Evolutionary conservation across 1,139 yeast genomes (phyloP).

Genomic region (Magnusiomyces ingens): DNA sequence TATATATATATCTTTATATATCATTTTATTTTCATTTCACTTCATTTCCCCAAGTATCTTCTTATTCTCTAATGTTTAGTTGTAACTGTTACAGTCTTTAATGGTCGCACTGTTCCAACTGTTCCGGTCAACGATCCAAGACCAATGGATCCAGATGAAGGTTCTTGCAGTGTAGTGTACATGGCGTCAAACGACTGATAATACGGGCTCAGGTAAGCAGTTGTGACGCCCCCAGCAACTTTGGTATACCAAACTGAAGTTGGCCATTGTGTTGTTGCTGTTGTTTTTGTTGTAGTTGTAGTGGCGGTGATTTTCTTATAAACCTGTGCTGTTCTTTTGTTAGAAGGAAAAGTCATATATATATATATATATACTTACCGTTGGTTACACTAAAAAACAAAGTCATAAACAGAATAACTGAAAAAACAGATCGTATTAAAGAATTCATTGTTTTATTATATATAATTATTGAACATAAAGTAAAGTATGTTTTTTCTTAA

Average conservation of each 20-base stretch:
- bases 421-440: not conserved
- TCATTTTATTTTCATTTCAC: too few relatives aligned
- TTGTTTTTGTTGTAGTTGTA: not conserved
- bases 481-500: too few relatives aligned
- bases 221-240: not conserved
- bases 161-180: constrained; percentile 37
- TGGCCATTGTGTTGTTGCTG: constrained; percentile 2
- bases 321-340: not conserved
- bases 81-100: constrained; percentile 16
- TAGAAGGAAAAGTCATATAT: too few relatives aligned
- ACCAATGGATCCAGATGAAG: constrained; percentile 50
- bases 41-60: not conserved
- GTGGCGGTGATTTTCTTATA: not conserved
- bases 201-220: constrained; percentile 30
- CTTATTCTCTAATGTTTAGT: constrained; percentile 8
- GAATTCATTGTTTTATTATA: not conserved
- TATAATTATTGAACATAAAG: too few relatives aligned
- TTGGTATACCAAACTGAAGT: constrained; percentile 8
- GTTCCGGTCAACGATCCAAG: constrained; percentile 50
- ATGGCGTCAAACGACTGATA: constrained; percentile 43
- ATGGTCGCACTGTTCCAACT: constrained; percentile 42
- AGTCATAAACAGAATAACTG: not conserved
- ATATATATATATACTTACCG: not conserved
- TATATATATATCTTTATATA: too few relatives aligned
- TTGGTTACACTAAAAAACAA: not conserved